Percentiles rank a stretch among this genome's conserved stretches.
phyloP scores from a whole-genome alignment of 225 moss, liverwort and hornwort genomes.

The Marchantia polymorpha region DNA sequence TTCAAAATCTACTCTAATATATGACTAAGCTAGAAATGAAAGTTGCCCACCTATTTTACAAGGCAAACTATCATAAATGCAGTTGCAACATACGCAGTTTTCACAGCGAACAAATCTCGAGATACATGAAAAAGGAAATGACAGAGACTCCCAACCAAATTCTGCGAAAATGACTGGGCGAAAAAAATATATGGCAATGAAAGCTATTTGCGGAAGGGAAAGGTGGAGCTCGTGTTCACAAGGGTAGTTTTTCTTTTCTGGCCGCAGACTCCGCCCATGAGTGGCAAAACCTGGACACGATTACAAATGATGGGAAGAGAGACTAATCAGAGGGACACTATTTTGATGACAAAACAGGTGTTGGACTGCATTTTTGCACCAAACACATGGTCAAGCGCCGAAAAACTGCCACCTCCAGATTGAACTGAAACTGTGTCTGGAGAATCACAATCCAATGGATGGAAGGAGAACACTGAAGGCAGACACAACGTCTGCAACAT shows the following conservation, averaged over 20 bases:
- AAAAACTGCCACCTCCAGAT: neutral
- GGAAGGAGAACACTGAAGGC: neutral
- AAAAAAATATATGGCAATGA: neutral
- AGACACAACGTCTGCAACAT: neutral
- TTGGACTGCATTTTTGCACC: neutral
- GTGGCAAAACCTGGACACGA: slow-evolving; percentile 28
- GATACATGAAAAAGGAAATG: neutral
- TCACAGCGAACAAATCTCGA: neutral
- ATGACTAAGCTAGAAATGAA: neutral
- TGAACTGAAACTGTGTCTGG: neutral
- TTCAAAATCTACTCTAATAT: neutral
- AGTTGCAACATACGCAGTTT: no score
- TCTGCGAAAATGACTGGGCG: neutral
- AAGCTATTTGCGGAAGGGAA: neutral
- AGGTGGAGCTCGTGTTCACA: slow-evolving; percentile 25
- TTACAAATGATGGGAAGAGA: slow-evolving; percentile 22
- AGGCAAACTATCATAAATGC: neutral
- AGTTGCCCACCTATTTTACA: neutral
- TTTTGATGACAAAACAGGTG: neutral
- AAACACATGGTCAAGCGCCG: neutral
- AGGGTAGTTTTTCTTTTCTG: slow-evolving; percentile 22
- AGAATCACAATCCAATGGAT: neutral
- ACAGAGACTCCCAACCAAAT: neutral
- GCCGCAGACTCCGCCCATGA: slow-evolving; percentile 24
- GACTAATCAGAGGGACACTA: slow-evolving; percentile 26